Evolutionary conservation across 805 yeast genomes (phyloP).

Genomic region (Yarrowia osloensis): DNA sequence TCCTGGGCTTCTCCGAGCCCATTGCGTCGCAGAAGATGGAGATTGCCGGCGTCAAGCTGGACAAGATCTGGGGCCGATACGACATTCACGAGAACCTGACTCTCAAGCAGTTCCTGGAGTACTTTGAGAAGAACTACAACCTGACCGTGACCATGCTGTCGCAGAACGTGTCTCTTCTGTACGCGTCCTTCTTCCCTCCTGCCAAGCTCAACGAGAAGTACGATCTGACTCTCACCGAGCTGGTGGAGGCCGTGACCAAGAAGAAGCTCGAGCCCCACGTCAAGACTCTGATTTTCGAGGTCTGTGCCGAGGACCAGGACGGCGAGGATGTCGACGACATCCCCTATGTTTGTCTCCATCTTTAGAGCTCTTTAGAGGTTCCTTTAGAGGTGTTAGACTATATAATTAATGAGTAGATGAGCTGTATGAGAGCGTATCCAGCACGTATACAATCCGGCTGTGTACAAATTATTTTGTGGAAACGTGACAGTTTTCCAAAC

Average conservation of each 20-base stretch:
- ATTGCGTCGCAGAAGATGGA: slow-evolving; percentile 79
- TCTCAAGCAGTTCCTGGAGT: slow-evolving; percentile 67
- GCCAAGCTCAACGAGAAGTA: slow-evolving; percentile 82
- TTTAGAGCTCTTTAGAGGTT: slow-evolving; percentile 36
- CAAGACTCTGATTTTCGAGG: slow-evolving; percentile 78
- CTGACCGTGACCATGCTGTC: slow-evolving; percentile 89
- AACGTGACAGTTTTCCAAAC: too few relatives aligned
- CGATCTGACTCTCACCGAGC: slow-evolving; percentile 63
- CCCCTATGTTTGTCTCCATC: slow-evolving; percentile 75
- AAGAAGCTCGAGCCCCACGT: slow-evolving; percentile 74
- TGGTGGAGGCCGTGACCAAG: slow-evolving; percentile 83
- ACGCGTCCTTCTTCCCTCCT: slow-evolving; percentile 92
- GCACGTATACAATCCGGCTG: too few relatives aligned
- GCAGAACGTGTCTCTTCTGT: slow-evolving; percentile 82
- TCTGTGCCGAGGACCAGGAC: slow-evolving; percentile 86
- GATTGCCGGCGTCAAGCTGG: slow-evolving; percentile 71
- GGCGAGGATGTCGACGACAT: slow-evolving; percentile 93
- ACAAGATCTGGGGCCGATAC: slow-evolving; percentile 94
- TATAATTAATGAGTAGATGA: background rate
- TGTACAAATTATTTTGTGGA: too few relatives aligned
- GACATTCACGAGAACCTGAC: slow-evolving; percentile 67
- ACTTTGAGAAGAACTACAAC: slow-evolving; percentile 80
- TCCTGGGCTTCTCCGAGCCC: slow-evolving; percentile 96
- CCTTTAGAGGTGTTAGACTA: too few relatives aligned
- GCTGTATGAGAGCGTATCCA: too few relatives aligned